Evolutionary conservation across 1,284 basidiomycete species (phyloP).

Genomic region (Xerocomus alliaceus): DNA sequence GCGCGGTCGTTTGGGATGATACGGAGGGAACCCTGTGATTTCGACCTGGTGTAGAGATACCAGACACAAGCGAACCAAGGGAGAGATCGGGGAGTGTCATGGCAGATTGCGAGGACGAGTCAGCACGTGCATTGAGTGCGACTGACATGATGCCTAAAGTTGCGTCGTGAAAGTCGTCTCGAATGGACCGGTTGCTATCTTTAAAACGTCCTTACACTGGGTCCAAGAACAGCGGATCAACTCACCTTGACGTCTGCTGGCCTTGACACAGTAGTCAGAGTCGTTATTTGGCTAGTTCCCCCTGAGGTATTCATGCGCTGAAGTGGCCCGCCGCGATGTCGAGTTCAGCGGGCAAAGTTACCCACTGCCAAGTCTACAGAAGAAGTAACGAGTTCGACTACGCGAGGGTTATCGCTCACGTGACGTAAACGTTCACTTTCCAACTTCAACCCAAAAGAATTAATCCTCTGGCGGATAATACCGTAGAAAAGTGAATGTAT

Average conservation of each 20-base stretch:
- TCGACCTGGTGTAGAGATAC: conserved; percentile 62
- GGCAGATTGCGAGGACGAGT: conserved; percentile 49
- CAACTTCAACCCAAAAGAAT: background rate
- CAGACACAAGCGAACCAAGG: conserved; percentile 61
- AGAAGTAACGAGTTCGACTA: too few relatives aligned
- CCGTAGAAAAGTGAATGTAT: background rate
- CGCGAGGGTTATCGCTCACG: background rate
- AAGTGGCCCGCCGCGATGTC: background rate
- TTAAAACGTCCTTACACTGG: background rate
- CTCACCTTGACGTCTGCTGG: conserved; percentile 15
- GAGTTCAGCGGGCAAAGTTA: too few relatives aligned
- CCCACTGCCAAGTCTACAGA: too few relatives aligned
- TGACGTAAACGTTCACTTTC: background rate
- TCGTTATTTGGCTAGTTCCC: background rate
- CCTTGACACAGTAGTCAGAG: background rate
- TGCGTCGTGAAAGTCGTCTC: background rate
- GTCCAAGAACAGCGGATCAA: background rate
- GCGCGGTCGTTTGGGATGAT: conserved; percentile 59
- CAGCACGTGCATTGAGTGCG: conserved; percentile 32
- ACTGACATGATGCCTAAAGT: conserved; percentile 23
- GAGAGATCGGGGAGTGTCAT: conserved; percentile 66
- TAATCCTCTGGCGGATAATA: background rate
- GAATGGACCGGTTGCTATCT: background rate
- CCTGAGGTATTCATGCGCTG: conserved; percentile 1
- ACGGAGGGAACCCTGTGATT: conserved; percentile 58